These are phyloP conservation scores for Solanum chilense DNA, from an alignment of 257 asterid species.

Conservation along the genomic window DNA sequence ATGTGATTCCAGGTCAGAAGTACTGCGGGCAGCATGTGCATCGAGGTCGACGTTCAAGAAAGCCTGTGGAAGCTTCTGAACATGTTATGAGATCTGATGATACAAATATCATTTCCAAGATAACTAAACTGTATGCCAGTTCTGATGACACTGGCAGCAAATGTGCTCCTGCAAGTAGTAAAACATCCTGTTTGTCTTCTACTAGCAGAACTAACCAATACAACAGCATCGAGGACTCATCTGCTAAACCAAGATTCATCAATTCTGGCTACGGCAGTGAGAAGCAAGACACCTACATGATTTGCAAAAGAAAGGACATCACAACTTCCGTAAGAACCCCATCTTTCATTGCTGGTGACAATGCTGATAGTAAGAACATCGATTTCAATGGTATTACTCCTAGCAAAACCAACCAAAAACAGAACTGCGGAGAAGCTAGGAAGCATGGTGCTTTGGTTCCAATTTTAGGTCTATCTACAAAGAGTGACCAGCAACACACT, in stretches of 20 bases:
- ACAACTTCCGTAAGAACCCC: not conserved
- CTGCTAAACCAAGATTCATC: not conserved
- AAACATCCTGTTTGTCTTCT: not conserved
- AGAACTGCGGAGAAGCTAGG: constrained; percentile 1
- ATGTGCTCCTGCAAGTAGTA: not conserved
- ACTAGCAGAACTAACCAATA: not conserved
- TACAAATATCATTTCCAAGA: not conserved
- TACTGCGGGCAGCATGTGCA: constrained; percentile 66
- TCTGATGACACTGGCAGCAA: constrained; percentile 1
- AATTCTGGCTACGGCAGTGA: not conserved
- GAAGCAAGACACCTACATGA: constrained; percentile 5
- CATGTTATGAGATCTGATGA: not conserved
- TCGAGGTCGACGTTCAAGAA: constrained; percentile 80
- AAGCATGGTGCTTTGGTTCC: constrained; percentile 8
- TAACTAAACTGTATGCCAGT: not conserved
- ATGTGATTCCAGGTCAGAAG: constrained; percentile 34
- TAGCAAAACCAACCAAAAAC: constrained; percentile 1
- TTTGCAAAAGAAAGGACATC: not conserved
- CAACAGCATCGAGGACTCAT: not conserved
- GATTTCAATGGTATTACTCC: not conserved
- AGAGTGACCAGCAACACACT: constrained; percentile 26
- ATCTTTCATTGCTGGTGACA: not conserved
- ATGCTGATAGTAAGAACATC: not conserved
- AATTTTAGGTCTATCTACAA: constrained; percentile 30
- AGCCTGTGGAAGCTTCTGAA: constrained; percentile 54